Base-by-base conservation (phyloP, 1,284 basidiomycete genomes). In the Athelia psychrophila region DNA sequence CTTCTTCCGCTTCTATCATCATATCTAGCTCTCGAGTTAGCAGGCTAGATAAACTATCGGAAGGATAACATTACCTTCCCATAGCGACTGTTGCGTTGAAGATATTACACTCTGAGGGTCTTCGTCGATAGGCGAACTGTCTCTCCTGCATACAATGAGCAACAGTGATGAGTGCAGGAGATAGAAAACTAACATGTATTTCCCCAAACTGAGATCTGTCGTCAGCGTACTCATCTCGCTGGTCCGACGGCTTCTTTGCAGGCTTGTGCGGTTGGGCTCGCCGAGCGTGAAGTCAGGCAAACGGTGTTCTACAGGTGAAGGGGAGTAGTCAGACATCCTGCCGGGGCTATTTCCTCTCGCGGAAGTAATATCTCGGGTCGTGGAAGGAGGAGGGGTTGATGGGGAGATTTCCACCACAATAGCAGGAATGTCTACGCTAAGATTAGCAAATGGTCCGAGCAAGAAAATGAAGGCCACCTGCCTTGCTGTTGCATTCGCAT, bases 21-120 rank as follows among this genome's bases (percentile, higher is more conserved):
- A 84, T 71, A 54, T 80, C 82, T 83, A 44, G 49, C n/a, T 27
- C 18, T 18, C 44, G 40, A 50, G 38, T n/a, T 20, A 44, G n/a
- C n/a, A n/a, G n/a, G n/a, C n/a, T n/a, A n/a, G n/a, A n/a, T n/a
- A n/a, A n/a, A n/a, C n/a, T n/a, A n/a, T n/a, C n/a, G n/a, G n/a
- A n/a, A n/a, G n/a, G n/a, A n/a, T n/a, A n/a, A 38, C 65, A 80
- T 65, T 59, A 84, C 84, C 83, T 63, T 83, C 82, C 86, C 86
- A 88, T 53, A 81, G 74, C 8, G 85, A 87, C 56, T 75, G 80
- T 59, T 85, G 77, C 72, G 87, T 80, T 2, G 83, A 77, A 16
- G 76, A 73, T 27, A 85, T 62, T 24, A 85, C 73, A 54, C 79
- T 70, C 50, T 80, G 71, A 9, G 76, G 75, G 60, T 82, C 78